Base-by-base conservation (phyloP, 345 rosid genomes). In the Ceriops tagal region DNA sequence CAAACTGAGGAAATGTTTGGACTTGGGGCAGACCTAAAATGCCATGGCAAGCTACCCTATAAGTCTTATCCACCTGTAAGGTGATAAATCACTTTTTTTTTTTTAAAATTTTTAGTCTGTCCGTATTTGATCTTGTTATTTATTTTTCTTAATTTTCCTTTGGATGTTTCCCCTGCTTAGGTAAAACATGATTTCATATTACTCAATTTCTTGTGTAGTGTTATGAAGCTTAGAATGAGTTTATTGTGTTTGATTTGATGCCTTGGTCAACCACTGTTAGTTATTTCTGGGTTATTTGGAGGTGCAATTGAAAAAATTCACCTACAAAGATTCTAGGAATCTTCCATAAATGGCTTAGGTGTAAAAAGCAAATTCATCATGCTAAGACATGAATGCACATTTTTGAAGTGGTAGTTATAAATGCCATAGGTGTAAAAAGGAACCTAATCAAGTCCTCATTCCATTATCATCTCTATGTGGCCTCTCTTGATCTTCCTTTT, bases 1-100 rank as follows among this genome's bases (percentile, higher is more conserved):
- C 85, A 73, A 65, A 72, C 69, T 47, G 67, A 72, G 75, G 77
- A 73, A 79, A 58, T 78, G 66, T 66, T 58, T 80, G 87, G 76
- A 62, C 81, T 65, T 43, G 49, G 49, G 49, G 49, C 49, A 59
- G 77, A 77, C 43, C 71, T 59, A 65, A 76, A 67, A 55, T 9
- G 24, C 73, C 71, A 26, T 65, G 49, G 57, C 66, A 82, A 79
- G 65, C 67, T 61, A 59, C 77, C 79, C 53, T 60, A 26, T 55
- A 56, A 60, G 56, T 58, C 73, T 62, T 69, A 78, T 39, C 77
- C 84, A 43, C 61, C 57, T 73, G 65, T 60, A 73, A 84, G 90
- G 92, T 88, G 73, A 72, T 16, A 11, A 59, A 18, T 69, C 60
- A 5, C 5, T 34, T 65, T 58, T 52, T 19, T 27, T 10, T 3